Conservation (phyloP, 768 basidiomycete genomes). For the Austroboletus festivus region DNA sequence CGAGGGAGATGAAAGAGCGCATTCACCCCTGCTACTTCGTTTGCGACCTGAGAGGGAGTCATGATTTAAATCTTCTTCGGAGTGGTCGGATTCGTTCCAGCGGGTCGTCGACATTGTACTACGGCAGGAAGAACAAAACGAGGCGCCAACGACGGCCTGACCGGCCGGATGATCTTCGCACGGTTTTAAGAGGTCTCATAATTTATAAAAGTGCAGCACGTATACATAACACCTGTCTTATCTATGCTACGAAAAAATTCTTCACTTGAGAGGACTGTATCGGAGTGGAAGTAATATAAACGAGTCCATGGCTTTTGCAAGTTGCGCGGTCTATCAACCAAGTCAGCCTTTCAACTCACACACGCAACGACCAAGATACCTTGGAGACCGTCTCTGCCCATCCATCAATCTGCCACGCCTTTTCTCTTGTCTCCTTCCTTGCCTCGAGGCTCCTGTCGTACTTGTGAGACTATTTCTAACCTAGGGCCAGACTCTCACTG, state of each 20-base stretch:
- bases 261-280: conserved; percentile 82
- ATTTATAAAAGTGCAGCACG: too few species aligned
- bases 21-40: conserved; percentile 60
- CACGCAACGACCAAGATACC: conserved; percentile 41
- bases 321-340: conserved; percentile 74
- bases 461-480: conserved; percentile 8
- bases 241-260: too few species aligned
- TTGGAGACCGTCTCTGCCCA: conserved; percentile 95
- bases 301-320: conserved; percentile 83
- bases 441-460: conserved; percentile 61
- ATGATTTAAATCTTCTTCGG: conserved; percentile 51
- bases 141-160: not conserved
- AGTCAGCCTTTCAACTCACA: not conserved
- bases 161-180: conserved; percentile 14
- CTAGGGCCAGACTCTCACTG: conserved; percentile 30
- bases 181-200: conserved; percentile 4
- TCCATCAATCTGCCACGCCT: conserved; percentile 91
- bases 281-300: conserved; percentile 76
- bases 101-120: conserved; percentile 32
- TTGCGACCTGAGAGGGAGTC: conserved; percentile 49
- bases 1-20: not conserved
- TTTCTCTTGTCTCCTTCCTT: conserved; percentile 80
- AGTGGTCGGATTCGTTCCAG: conserved; percentile 59
- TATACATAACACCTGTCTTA: too few species aligned
- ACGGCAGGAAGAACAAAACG: conserved; percentile 2